Percentiles rank a stretch among this genome's conserved stretches.
phyloP scores from a whole-genome alignment of 495 filamentous ascomycete genomes.

The Neurospora sp. region DNA sequence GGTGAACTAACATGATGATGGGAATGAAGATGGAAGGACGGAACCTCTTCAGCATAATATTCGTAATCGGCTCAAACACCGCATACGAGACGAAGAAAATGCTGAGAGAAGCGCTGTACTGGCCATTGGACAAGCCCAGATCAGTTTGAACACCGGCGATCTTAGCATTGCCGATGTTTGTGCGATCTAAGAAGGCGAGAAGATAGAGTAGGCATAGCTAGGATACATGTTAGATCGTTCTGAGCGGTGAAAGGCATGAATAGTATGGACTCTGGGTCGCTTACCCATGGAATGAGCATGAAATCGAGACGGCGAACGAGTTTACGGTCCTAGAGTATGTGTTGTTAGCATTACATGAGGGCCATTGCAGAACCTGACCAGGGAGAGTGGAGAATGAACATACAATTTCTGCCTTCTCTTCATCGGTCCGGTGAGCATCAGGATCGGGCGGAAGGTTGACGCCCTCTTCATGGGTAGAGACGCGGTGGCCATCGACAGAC shows the following conservation, averaged over 20 bases:
- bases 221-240: neutral
- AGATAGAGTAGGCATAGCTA: constrained; percentile 75
- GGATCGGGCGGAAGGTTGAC: constrained; percentile 39
- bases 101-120: constrained; percentile 67
- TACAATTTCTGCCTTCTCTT: constrained; percentile 59
- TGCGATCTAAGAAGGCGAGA: constrained; percentile 72
- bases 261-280: neutral
- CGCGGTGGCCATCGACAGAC: constrained; percentile 20
- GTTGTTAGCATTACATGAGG: neutral
- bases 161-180: constrained; percentile 84
- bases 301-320: constrained; percentile 64
- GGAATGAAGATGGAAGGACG: constrained; percentile 49
- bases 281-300: constrained; percentile 62
- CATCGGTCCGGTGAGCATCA: constrained; percentile 56
- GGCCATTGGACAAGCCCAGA: constrained; percentile 43
- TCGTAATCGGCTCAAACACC: constrained; percentile 78
- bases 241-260: too few relatives aligned
- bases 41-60: constrained; percentile 71
- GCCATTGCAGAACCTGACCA: neutral
- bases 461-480: constrained; percentile 17
- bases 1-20: constrained; percentile 52
- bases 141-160: constrained; percentile 60
- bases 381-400: constrained; percentile 9
- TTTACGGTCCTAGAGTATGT: constrained; percentile 44
- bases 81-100: constrained; percentile 93